Evolutionary conservation across 345 rosid species (phyloP), one percentile per base, ranked within the genome.

Genomic region (Salix arbutifolia): DNA sequence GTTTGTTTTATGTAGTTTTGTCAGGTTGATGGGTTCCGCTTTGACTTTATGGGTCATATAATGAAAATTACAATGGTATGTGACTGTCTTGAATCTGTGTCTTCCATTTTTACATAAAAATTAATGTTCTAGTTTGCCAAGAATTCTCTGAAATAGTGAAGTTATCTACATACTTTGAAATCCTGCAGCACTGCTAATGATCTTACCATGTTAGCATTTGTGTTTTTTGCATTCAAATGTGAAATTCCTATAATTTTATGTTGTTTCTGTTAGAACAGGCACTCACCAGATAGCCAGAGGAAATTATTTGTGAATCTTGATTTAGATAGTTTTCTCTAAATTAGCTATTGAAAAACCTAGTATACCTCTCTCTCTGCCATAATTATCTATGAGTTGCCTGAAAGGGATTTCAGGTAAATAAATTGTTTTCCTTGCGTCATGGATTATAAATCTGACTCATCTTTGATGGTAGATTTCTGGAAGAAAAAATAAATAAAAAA

Each of bases 31-130:
- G 99, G 99, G 65, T 93, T 95, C 79, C 94, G 96, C 56, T 93
- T 95, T 84, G 99, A 95, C 80, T 96, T 95, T 67, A 95, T 95
- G 99, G 99, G 99, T 71, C 99, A 95, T 84, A 77, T 95, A 76
- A 95, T 95, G 99, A 93, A 88, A 87, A 74, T 73, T 31, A 31
- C 33, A 31, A 31, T 31, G 33, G 33, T 31, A 31, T 31, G 33
- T 31, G 33, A 31, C 33, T 65, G 87, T 84, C 69, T 76, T 46
- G n/a, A 52, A 6, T 71, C 35, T 67, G 1, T 4, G 70, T 50
- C 64, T 21, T 67, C 44, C 16, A 8, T 30, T 77, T 72, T 69
- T 19, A 73, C 71, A 72, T 35, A 68, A 61, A 21, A 26, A 5
- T 33, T 33, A 31, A 40, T 33, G 16, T 19, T 31, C 5, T 70